Evolutionary conservation across 768 basidiomycete species (phyloP).

Genomic region (Auriscalpium microsporum): DNA sequence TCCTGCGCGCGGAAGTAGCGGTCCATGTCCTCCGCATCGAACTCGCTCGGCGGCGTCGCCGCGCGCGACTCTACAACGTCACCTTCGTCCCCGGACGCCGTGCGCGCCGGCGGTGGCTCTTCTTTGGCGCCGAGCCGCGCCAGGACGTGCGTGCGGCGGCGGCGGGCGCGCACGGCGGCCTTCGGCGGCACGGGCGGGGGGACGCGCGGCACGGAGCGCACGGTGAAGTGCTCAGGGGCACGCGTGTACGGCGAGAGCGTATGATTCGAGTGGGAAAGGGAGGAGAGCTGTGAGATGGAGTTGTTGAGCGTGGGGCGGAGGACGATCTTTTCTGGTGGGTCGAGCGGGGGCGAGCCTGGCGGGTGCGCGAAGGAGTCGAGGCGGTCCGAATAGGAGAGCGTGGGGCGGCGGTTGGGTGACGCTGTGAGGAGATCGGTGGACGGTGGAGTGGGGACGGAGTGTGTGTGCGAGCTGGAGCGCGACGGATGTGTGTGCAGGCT

Average conservation of each 20-base stretch:
- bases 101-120: background rate
- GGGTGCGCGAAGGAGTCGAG: constrained; percentile 24
- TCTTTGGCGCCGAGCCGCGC: constrained; percentile 45
- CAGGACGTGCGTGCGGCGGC: constrained; percentile 49
- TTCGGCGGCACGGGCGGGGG: constrained; percentile 34
- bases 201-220: constrained; percentile 73
- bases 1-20: constrained; percentile 51
- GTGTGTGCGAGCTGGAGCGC: constrained; percentile 36
- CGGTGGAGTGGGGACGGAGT: constrained; percentile 39
- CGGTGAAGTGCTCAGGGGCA: constrained; percentile 84
- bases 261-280: constrained; percentile 82
- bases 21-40: constrained; percentile 67
- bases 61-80: background rate
- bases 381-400: constrained; percentile 26
- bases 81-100: constrained; percentile 10
- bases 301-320: constrained; percentile 61
- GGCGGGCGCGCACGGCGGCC: constrained; percentile 56
- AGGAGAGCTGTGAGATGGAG: constrained; percentile 77
- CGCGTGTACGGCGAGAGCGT: constrained; percentile 93
- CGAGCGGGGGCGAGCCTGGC: constrained; percentile 27
- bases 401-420: constrained; percentile 3
- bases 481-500: constrained; percentile 44
- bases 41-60: constrained; percentile 35
- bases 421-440: constrained; percentile 23
- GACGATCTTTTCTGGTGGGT: constrained; percentile 46